A percentile compares a stretch with the other conserved stretches of the same genome.
Evolutionary conservation across 1,139 yeast genomes (phyloP).

Genomic region (Suhomyces yuchorum): DNA sequence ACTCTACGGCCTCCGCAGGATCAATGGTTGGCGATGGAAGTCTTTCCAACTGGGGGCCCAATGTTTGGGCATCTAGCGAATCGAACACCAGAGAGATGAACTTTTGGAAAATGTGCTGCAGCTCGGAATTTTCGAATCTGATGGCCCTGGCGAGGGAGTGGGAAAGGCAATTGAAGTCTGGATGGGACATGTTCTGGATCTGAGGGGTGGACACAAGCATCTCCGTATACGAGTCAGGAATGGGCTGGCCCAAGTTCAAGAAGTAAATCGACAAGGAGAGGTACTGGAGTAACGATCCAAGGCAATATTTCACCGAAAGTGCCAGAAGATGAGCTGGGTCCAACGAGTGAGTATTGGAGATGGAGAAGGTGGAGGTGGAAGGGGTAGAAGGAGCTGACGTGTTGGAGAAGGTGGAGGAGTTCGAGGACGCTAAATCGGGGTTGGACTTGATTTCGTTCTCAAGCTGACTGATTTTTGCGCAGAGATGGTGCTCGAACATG

Average conservation of each 20-base stretch:
- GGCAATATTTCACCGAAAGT: neutral
- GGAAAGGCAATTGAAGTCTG: neutral
- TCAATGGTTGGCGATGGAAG: constrained; percentile 3
- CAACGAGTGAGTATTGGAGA: neutral
- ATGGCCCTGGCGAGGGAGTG: neutral
- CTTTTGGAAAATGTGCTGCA: neutral
- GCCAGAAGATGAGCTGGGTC: constrained; percentile 2
- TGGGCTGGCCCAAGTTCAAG: neutral
- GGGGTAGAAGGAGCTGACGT: neutral
- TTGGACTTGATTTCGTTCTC: neutral
- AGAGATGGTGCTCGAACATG: neutral
- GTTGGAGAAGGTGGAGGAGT: neutral
- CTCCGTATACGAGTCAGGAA: constrained; percentile 3
- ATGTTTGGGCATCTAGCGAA: neutral
- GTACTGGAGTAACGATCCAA: constrained; percentile 1
- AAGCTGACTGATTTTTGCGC: neutral
- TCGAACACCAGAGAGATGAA: neutral
- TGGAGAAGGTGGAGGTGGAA: neutral
- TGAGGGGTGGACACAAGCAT: neutral
- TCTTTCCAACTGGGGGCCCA: neutral
- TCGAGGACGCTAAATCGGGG: neutral
- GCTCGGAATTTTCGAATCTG: neutral
- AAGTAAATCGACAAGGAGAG: constrained; percentile 1
- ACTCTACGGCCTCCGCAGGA: neutral
- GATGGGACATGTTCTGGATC: neutral